A percentile compares a stretch with the other conserved stretches of the same genome.
phyloP scores from a whole-genome alignment of 2,329 filamentous ascomycete genomes.

The Arthrobotrys sphaeroides region DNA sequence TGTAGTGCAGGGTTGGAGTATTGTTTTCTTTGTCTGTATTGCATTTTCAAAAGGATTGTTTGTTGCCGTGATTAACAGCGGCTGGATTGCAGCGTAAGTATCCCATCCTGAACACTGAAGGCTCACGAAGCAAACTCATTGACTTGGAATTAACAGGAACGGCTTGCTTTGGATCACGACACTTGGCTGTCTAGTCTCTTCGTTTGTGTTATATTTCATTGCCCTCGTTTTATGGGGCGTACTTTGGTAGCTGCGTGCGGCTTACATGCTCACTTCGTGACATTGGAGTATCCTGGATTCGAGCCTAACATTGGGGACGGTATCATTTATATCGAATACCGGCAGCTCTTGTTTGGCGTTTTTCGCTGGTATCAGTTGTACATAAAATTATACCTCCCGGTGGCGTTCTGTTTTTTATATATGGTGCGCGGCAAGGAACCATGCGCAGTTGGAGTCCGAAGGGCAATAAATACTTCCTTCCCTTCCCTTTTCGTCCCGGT shows the following conservation, averaged over 20 bases:
- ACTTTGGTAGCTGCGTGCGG: slow-evolving; percentile 22
- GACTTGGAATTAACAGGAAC: slow-evolving; percentile 19
- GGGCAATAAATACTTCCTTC: too few relatives aligned
- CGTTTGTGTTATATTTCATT: slow-evolving; percentile 48
- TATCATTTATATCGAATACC: background rate
- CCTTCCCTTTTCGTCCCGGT: too few relatives aligned
- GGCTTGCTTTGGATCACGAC: slow-evolving; percentile 36
- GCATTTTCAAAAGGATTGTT: slow-evolving; percentile 41
- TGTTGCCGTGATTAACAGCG: slow-evolving; percentile 21
- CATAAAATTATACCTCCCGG: slow-evolving; percentile 16
- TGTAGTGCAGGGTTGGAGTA: slow-evolving; percentile 44
- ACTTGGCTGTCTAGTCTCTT: slow-evolving; percentile 26
- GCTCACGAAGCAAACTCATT: background rate
- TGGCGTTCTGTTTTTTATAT: slow-evolving; percentile 2
- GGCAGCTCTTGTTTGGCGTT: slow-evolving; percentile 13
- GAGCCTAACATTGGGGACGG: too few relatives aligned
- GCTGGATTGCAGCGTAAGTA: slow-evolving; percentile 43
- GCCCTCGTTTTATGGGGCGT: slow-evolving; percentile 49
- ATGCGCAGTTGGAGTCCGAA: background rate
- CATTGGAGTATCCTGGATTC: too few relatives aligned
- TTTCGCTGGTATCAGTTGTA: slow-evolving; percentile 5
- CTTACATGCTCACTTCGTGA: background rate
- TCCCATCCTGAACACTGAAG: background rate
- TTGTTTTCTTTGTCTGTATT: slow-evolving; percentile 41
- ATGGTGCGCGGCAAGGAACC: slow-evolving; percentile 16